Evolutionary conservation across 768 basidiomycete species (phyloP).

Genomic region (Hebeloma cylindrosporum): DNA sequence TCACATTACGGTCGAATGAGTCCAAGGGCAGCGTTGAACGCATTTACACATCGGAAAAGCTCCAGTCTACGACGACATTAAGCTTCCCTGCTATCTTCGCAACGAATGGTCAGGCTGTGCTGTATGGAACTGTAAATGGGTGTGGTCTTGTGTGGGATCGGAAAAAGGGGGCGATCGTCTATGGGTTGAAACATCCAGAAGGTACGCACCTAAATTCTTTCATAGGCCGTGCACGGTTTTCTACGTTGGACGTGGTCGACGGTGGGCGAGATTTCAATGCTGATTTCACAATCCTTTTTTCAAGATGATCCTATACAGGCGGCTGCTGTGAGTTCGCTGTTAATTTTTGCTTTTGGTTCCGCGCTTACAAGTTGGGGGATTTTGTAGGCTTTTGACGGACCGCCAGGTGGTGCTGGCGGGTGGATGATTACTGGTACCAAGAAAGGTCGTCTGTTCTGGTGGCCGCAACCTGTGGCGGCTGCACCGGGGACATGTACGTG

Average conservation of each 20-base stretch:
- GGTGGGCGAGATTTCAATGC: constrained; percentile 12
- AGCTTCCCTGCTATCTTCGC: constrained; percentile 55
- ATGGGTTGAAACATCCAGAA: constrained; percentile 61
- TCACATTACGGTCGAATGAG: constrained; percentile 49
- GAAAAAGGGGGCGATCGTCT: constrained; percentile 50
- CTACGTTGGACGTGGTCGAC: background rate
- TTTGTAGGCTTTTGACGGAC: constrained; percentile 48
- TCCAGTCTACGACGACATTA: constrained; percentile 12
- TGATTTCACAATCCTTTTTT: constrained; percentile 15
- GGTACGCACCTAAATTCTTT: constrained; percentile 39
- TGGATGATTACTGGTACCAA: constrained; percentile 59
- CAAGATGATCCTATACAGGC: constrained; percentile 42
- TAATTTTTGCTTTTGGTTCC: constrained; percentile 5
- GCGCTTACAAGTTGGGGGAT: background rate
- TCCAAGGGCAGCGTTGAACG: constrained; percentile 54
- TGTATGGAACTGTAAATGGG: constrained; percentile 56
- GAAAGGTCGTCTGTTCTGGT: constrained; percentile 57
- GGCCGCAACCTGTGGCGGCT: constrained; percentile 46
- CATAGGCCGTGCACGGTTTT: constrained; percentile 2
- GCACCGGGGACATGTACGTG: constrained; percentile 14
- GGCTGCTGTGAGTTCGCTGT: constrained; percentile 36
- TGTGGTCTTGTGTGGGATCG: constrained; percentile 66
- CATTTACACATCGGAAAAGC: constrained; percentile 47
- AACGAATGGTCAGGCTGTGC: constrained; percentile 48
- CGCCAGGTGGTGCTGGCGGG: constrained; percentile 35